These are phyloP conservation scores for Sisymbrium irio DNA, from an alignment of 345 rosid species.

Conservation along the genomic window DNA sequence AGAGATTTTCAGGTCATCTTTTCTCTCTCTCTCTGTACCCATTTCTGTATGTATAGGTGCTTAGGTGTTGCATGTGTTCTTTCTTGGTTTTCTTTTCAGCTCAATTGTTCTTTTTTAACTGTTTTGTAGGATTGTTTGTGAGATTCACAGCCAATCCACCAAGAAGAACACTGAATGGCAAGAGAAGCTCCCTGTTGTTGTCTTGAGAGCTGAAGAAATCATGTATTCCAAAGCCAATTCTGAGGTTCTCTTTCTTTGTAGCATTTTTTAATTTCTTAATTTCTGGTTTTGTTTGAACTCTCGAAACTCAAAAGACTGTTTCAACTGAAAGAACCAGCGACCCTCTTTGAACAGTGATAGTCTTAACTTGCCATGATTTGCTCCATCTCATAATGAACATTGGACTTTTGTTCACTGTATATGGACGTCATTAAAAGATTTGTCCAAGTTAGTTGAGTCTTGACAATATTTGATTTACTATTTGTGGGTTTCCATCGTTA, in stretches of 20 bases:
- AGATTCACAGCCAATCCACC: conserved; percentile 62
- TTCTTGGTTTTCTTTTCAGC: neutral
- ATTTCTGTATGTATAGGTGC: neutral
- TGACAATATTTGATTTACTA: neutral
- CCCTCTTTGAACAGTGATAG: conserved; percentile 26
- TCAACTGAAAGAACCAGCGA: neutral
- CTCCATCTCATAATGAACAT: neutral
- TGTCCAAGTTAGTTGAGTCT: neutral
- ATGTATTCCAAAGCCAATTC: conserved; percentile 96
- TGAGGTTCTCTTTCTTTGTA: conserved; percentile 54
- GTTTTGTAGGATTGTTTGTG: conserved; percentile 59
- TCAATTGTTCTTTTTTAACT: neutral
- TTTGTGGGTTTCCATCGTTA: conserved; percentile 19
- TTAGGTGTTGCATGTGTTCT: conserved; percentile 6
- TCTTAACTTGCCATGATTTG: neutral
- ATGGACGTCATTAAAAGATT: neutral
- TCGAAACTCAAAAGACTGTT: neutral
- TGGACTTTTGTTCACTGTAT: neutral
- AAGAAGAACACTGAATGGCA: conserved; percentile 90
- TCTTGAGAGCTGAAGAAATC: conserved; percentile 88
- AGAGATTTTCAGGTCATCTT: conserved; percentile 75
- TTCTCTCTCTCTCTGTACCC: conserved; percentile 11
- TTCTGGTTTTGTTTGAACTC: neutral
- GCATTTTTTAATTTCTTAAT: neutral
- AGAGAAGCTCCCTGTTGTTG: conserved; percentile 86